A percentile compares a stretch with the other conserved stretches of the same genome.
phyloP scores from a whole-genome alignment of 345 rosid species.

The Schrenkiella parvula region DNA sequence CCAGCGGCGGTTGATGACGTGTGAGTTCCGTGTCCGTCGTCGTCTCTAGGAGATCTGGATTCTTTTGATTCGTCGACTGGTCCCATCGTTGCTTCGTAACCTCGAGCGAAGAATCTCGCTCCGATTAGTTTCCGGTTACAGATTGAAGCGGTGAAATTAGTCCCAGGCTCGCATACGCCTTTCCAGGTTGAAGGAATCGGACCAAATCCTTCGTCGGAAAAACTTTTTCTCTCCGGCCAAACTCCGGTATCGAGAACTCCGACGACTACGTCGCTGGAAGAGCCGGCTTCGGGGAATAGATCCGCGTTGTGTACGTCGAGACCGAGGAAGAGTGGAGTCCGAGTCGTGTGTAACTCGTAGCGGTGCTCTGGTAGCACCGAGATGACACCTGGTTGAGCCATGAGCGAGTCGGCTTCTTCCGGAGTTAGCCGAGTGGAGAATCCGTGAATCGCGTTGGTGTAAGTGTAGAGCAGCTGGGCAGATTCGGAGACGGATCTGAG shows the following conservation, averaged over 20 bases:
- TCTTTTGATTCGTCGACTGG: slow-evolving; percentile 48
- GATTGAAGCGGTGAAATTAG: slow-evolving; percentile 39
- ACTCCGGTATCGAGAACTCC: slow-evolving; percentile 60
- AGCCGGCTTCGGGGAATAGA: slow-evolving; percentile 31
- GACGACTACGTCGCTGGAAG: slow-evolving; percentile 39
- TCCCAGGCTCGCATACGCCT: slow-evolving; percentile 58
- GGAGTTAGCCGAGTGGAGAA: slow-evolving; percentile 48
- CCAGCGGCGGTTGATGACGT: slow-evolving; percentile 79
- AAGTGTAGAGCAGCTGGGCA: slow-evolving; percentile 52
- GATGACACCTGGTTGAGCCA: slow-evolving; percentile 43
- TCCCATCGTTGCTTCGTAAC: slow-evolving; percentile 52
- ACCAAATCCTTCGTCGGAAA: slow-evolving; percentile 44
- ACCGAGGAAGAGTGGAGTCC: slow-evolving; percentile 61
- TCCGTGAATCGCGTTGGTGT: slow-evolving; percentile 54
- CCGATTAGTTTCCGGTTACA: slow-evolving; percentile 67
- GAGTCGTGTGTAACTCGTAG: slow-evolving; percentile 61
- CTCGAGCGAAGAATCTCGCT: slow-evolving; percentile 48
- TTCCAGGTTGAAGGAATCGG: slow-evolving; percentile 51
- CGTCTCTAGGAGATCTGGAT: slow-evolving; percentile 60
- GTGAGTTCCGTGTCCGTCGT: slow-evolving; percentile 66
- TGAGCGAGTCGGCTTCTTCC: slow-evolving; percentile 42
- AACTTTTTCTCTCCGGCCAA: slow-evolving; percentile 62
- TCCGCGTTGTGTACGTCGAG: slow-evolving; percentile 32
- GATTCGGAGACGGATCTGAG: slow-evolving; percentile 61
- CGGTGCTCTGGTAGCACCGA: slow-evolving; percentile 43